Percentiles rank a stretch among this genome's conserved stretches.
These are phyloP conservation scores for Apiospora rasikravindrae DNA, from an alignment of 2,329 filamentous ascomycete species.

Conservation along the genomic window DNA sequence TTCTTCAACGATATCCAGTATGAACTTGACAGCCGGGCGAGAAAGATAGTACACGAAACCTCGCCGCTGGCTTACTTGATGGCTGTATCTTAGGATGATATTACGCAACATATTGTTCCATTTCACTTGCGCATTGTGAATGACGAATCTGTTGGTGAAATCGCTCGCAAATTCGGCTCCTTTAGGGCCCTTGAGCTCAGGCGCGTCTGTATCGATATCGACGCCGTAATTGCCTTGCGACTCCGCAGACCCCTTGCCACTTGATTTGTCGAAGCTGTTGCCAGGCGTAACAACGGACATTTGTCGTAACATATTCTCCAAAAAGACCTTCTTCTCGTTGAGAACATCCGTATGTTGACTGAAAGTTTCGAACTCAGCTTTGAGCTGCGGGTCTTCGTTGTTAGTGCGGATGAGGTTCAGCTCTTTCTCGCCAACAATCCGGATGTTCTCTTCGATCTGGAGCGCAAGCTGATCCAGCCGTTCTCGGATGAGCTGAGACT, in stretches of 20 bases:
- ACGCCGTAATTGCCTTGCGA: not conserved
- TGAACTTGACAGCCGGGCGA: conserved; percentile 93
- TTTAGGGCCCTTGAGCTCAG: conserved; percentile 64
- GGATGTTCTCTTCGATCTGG: conserved; percentile 78
- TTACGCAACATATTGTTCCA: conserved; percentile 98
- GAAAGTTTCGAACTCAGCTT: conserved; percentile 66
- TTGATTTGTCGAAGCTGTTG: conserved; percentile 30
- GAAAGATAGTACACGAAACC: conserved; percentile 99
- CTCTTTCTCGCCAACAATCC: conserved; percentile 77
- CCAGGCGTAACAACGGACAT: conserved; percentile 43
- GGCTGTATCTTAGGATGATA: conserved; percentile 95
- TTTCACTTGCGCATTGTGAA: conserved; percentile 96
- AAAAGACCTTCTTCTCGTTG: conserved; percentile 61
- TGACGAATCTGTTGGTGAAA: conserved; percentile 97
- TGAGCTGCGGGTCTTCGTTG: conserved; percentile 53
- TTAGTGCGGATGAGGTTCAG: conserved; percentile 63
- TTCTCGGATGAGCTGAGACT: conserved; percentile 82
- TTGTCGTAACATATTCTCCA: conserved; percentile 63
- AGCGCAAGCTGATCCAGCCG: conserved; percentile 78
- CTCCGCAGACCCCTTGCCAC: conserved; percentile 35
- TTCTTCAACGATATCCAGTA: conserved; percentile 95
- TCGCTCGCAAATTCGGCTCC: conserved; percentile 87
- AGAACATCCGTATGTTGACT: conserved; percentile 61
- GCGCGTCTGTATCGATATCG: conserved; percentile 27
- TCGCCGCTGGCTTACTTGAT: conserved; percentile 93